Evolutionary conservation across 169 alveolate species (phyloP).

Genomic region (Cardiosporidium cionae): DNA sequence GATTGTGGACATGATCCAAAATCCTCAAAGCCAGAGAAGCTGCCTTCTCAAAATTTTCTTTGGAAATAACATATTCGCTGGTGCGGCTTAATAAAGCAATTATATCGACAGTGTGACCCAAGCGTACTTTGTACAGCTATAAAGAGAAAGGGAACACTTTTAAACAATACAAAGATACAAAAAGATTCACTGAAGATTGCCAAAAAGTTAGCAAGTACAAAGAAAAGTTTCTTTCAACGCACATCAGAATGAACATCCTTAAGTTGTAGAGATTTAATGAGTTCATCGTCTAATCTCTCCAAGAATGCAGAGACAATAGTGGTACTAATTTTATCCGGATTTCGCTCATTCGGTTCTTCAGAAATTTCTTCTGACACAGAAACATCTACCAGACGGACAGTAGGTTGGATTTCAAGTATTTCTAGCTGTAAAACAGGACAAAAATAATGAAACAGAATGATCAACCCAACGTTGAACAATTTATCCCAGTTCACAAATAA

Average conservation of each 20-base stretch:
- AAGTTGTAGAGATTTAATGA: slow-evolving; percentile 47
- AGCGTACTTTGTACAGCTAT: slow-evolving; percentile 13
- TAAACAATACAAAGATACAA: not conserved
- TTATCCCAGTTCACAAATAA: not conserved
- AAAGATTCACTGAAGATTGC: not conserved
- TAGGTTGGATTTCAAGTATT: not conserved
- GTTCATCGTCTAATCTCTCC: slow-evolving; percentile 50
- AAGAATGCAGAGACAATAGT: slow-evolving; percentile 26
- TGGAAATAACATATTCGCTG: slow-evolving; percentile 44
- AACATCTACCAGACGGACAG: no score
- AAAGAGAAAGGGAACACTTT: not conserved
- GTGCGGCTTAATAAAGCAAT: slow-evolving; percentile 49
- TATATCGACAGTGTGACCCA: slow-evolving; percentile 31
- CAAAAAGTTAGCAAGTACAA: not conserved
- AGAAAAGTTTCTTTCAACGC: not conserved
- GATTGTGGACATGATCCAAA: slow-evolving; percentile 68
- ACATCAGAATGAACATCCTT: slow-evolving; percentile 67
- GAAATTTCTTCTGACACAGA: not conserved
- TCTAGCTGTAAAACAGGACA: not conserved
- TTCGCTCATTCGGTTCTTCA: slow-evolving; percentile 1
- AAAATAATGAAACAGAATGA: not conserved
- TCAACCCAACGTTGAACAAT: not conserved
- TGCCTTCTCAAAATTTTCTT: slow-evolving; percentile 45
- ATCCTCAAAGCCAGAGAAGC: slow-evolving; percentile 53
- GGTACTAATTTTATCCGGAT: slow-evolving; percentile 7